These are phyloP conservation scores for Santalum album DNA, from an alignment of 164 flowering plant genomes.

Conservation along the genomic window DNA sequence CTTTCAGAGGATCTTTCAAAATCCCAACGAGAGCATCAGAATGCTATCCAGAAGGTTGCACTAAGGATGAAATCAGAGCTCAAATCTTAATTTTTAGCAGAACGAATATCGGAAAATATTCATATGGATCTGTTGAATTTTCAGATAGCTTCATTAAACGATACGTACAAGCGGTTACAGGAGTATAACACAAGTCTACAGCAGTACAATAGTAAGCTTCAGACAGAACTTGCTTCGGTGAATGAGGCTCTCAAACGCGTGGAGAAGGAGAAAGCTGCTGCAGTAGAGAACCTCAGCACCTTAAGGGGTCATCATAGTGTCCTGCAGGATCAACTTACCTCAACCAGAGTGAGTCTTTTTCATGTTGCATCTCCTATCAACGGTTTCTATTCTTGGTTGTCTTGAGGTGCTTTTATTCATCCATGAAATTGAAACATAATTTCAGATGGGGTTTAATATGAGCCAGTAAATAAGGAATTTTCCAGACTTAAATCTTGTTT, in stretches of 20 bases:
- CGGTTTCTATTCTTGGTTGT: too few species aligned
- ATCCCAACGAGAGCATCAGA: slow-evolving; percentile 39
- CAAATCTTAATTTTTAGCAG: neutral
- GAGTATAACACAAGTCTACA: slow-evolving; percentile 92
- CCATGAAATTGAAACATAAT: too few species aligned
- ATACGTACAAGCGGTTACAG: slow-evolving; percentile 71
- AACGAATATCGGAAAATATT: neutral
- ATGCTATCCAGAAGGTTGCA: slow-evolving; percentile 60
- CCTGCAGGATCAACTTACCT: slow-evolving; percentile 56
- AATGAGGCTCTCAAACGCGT: slow-evolving; percentile 57
- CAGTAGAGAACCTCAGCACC: slow-evolving; percentile 66
- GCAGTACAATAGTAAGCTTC: slow-evolving; percentile 86
- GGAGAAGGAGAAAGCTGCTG: slow-evolving; percentile 67
- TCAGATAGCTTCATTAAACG: slow-evolving; percentile 57
- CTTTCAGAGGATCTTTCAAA: slow-evolving; percentile 43
- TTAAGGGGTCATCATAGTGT: slow-evolving; percentile 49
- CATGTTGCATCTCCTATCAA: too few species aligned
- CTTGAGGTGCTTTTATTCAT: too few species aligned
- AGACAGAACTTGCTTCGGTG: slow-evolving; percentile 58
- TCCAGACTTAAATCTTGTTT: too few species aligned
- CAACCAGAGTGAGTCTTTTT: slow-evolving; percentile 48
- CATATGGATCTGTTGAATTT: neutral
- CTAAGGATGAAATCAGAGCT: neutral
- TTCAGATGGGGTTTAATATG: too few species aligned
- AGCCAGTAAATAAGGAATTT: too few species aligned